Evolutionary conservation across 768 basidiomycete species (phyloP).

Genomic region (Russula vinacea): DNA sequence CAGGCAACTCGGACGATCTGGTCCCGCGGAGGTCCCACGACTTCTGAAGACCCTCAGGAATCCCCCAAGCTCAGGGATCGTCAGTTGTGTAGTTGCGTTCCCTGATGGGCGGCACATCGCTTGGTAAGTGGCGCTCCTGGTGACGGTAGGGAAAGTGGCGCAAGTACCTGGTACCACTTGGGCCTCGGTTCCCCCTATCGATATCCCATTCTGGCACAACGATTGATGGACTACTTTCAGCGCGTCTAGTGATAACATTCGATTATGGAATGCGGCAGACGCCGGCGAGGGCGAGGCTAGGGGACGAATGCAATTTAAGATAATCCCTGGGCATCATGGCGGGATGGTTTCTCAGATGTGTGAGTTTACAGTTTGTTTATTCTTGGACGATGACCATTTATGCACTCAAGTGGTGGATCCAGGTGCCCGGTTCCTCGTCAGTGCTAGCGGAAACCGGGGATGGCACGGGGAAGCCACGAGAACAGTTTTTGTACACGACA

Average conservation of each 20-base stretch:
- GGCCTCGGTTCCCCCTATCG: conserved; percentile 9
- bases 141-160: background rate
- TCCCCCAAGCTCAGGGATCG: conserved; percentile 83
- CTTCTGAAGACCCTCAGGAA: conserved; percentile 81
- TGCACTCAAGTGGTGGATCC: conserved; percentile 72
- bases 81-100: conserved; percentile 87
- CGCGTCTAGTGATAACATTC: conserved; percentile 89
- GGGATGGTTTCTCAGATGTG: conserved; percentile 91
- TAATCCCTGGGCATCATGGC: conserved; percentile 93
- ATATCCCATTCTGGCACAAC: conserved; percentile 7
- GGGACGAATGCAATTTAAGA: conserved; percentile 83
- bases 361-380: conserved; percentile 46
- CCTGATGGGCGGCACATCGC: conserved; percentile 91
- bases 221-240: conserved; percentile 41
- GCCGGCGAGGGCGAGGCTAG: conserved; percentile 62
- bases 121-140: conserved; percentile 52
- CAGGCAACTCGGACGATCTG: conserved; percentile 67
- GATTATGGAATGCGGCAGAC: conserved; percentile 89
- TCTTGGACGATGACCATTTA: conserved; percentile 4
- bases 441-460: conserved; percentile 89
- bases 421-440: conserved; percentile 78
- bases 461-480: conserved; percentile 90
- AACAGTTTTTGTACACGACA: conserved; percentile 88
- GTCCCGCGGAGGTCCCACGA: conserved; percentile 63
- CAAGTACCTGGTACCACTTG: conserved; percentile 11